Evolutionary conservation across 1,139 yeast genomes (phyloP).

Genomic region (Candida buenavistaensis): DNA sequence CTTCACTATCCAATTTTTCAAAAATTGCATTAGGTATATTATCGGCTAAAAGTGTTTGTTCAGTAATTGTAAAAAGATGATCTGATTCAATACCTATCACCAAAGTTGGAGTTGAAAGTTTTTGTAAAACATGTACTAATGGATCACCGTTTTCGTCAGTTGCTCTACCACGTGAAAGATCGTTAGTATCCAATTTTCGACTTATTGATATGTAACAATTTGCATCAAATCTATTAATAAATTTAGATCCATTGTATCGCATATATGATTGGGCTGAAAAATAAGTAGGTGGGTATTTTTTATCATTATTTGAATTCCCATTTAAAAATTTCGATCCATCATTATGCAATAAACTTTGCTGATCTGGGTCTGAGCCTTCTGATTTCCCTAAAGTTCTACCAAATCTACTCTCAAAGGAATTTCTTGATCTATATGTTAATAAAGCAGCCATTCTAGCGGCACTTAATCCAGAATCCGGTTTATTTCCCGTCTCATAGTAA

Average conservation of each 20-base stretch:
- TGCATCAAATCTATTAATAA: conserved; percentile 88
- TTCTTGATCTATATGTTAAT: conserved; percentile 86
- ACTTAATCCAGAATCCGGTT: conserved; percentile 82
- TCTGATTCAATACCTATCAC: conserved; percentile 90
- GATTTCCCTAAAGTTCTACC: conserved; percentile 62
- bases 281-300: conserved; percentile 68
- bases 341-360: conserved; percentile 45
- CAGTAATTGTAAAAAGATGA: conserved; percentile 88
- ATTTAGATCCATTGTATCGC: conserved; percentile 90
- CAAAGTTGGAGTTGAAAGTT: conserved; percentile 71
- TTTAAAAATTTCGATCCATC: conserved; percentile 35
- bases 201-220: conserved; percentile 94
- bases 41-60: conserved; percentile 81
- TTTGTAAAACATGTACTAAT: conserved; percentile 43
- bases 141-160: conserved; percentile 42
- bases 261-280: conserved; percentile 95
- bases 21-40: conserved; percentile 69
- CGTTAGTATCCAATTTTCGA: conserved; percentile 92
- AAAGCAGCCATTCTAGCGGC: conserved; percentile 98
- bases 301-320: conserved; percentile 19
- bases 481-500: conserved; percentile 51
- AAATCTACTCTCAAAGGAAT: conserved; percentile 86
- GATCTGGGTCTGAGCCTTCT: too few species aligned
- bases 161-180: conserved; percentile 75
- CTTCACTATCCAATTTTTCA: conserved; percentile 83